A percentile compares a stretch with the other conserved stretches of the same genome.
phyloP scores from a whole-genome alignment of 2,329 filamentous ascomycete genomes.

The Neonectria punicea region DNA sequence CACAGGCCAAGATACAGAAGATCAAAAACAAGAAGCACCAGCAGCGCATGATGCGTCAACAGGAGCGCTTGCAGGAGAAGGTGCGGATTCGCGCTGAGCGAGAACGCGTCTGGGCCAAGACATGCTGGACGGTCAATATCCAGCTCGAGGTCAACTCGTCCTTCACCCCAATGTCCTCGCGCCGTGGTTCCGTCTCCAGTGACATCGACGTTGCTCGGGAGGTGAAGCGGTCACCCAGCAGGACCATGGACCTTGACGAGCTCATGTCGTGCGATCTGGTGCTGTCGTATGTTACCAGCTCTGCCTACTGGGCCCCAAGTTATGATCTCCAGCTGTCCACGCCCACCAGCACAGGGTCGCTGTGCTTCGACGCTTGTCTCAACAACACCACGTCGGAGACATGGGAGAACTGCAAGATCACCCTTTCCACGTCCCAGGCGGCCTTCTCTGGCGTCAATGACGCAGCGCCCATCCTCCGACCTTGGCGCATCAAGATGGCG shows the following conservation, averaged over 20 bases:
- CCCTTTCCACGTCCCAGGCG: constrained; percentile 72
- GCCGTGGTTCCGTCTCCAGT: constrained; percentile 62
- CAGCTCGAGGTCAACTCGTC: constrained; percentile 56
- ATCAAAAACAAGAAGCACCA: constrained; percentile 49
- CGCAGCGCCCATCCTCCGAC: constrained; percentile 61
- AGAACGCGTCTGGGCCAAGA: constrained; percentile 61
- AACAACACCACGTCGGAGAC: constrained; percentile 71
- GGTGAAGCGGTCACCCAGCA: constrained; percentile 48
- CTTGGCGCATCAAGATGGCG: constrained; percentile 66
- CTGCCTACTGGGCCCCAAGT: constrained; percentile 68
- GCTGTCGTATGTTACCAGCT: constrained; percentile 68
- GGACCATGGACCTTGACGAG: constrained; percentile 32
- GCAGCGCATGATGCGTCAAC: constrained; percentile 49
- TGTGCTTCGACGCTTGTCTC: constrained; percentile 72
- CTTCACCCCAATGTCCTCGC: constrained; percentile 58
- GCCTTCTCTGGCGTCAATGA: constrained; percentile 66
- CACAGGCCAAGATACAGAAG: constrained; percentile 48
- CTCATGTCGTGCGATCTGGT: constrained; percentile 55
- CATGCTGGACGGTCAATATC: constrained; percentile 61
- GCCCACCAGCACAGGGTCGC: constrained; percentile 58
- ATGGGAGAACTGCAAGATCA: constrained; percentile 69
- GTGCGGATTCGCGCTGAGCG: constrained; percentile 54
- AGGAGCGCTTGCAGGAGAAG: constrained; percentile 55
- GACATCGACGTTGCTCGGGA: constrained; percentile 58
- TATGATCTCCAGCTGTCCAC: constrained; percentile 73